Conservation (phyloP, 163 green algal species). For the Chlorella variabilis region DNA sequence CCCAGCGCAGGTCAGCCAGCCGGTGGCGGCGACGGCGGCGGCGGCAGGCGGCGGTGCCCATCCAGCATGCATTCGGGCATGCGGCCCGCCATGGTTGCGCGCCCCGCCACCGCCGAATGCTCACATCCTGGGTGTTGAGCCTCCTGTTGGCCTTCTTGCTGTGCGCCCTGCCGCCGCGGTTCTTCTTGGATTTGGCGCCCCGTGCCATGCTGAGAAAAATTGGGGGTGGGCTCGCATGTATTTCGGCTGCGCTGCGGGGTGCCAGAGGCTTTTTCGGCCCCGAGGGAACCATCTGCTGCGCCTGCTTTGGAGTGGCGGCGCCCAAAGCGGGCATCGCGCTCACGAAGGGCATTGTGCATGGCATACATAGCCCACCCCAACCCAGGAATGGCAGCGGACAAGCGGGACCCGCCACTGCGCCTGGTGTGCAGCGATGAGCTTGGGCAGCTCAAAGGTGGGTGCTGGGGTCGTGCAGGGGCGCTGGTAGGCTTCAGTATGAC, state of each 20-base stretch:
- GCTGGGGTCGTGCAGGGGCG: too few species aligned
- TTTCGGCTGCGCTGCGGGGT: too few species aligned
- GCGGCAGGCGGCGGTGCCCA: neutral
- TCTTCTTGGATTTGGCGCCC: constrained; percentile 10
- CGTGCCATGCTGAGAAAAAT: too few species aligned
- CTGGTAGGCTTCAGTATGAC: too few species aligned
- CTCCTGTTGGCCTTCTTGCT: constrained; percentile 40
- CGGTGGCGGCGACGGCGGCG: neutral
- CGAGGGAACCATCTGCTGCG: neutral
- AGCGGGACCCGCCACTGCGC: constrained; percentile 18
- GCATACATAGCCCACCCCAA: too few species aligned
- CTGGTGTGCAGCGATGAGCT: constrained; percentile 43
- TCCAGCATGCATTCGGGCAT: constrained; percentile 14
- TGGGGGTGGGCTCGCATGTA: too few species aligned
- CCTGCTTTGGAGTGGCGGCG: neutral
- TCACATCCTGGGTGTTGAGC: constrained; percentile 47
- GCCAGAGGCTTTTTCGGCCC: too few species aligned
- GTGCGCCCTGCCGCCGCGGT: neutral
- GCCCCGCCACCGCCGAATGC: neutral
- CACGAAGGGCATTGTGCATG: too few species aligned
- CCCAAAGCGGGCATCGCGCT: neutral
- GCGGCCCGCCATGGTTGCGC: neutral
- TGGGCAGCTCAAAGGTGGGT: constrained; percentile 35
- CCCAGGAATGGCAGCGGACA: too few species aligned
- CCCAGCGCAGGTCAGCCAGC: too few species aligned